Evolutionary conservation across 2,329 filamentous ascomycete species (phyloP).

Genomic region (Cladorrhinum sp.): DNA sequence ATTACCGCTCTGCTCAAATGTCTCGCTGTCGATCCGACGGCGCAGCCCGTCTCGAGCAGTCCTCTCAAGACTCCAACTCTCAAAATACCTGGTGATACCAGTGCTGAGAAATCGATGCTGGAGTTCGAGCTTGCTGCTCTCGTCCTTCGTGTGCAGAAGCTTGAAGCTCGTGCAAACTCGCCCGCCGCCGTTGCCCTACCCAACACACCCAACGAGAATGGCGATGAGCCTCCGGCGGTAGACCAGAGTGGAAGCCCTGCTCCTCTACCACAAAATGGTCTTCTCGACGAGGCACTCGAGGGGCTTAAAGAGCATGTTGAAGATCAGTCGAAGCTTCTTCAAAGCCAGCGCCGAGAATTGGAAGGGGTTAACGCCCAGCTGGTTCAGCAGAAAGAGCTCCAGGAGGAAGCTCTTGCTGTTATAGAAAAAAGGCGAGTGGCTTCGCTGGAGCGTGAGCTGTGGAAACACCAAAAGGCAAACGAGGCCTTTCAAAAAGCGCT

Average conservation of each 20-base stretch:
- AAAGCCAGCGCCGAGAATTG: slow-evolving; percentile 81
- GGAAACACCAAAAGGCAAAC: slow-evolving; percentile 97
- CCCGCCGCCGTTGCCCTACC: slow-evolving; percentile 58
- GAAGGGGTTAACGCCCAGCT: slow-evolving; percentile 82
- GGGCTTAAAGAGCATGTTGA: slow-evolving; percentile 87
- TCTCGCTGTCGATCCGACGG: slow-evolving; percentile 30
- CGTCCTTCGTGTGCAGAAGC: slow-evolving; percentile 70
- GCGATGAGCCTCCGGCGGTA: slow-evolving; percentile 61
- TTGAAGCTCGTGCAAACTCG: slow-evolving; percentile 73
- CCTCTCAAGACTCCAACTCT: slow-evolving; percentile 39
- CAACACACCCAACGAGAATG: slow-evolving; percentile 76
- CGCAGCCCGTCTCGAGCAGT: slow-evolving; percentile 30
- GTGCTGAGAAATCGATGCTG: slow-evolving; percentile 70
- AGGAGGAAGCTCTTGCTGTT: slow-evolving; percentile 75
- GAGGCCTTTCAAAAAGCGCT: slow-evolving; percentile 97
- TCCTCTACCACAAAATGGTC: slow-evolving; percentile 29
- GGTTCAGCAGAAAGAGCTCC: slow-evolving; percentile 78
- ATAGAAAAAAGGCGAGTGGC: slow-evolving; percentile 86
- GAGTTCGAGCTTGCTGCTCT: slow-evolving; percentile 82
- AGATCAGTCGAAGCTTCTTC: slow-evolving; percentile 88
- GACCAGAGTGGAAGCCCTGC: slow-evolving; percentile 36
- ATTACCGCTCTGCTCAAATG: slow-evolving; percentile 32
- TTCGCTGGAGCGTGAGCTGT: slow-evolving; percentile 85
- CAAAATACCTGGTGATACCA: slow-evolving; percentile 73
- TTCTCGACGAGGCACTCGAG: slow-evolving; percentile 68